Evolutionary conservation across 176 grass and related monocot species (phyloP), one percentile per base, ranked within the genome.

Genomic region (Avena insularis): DNA sequence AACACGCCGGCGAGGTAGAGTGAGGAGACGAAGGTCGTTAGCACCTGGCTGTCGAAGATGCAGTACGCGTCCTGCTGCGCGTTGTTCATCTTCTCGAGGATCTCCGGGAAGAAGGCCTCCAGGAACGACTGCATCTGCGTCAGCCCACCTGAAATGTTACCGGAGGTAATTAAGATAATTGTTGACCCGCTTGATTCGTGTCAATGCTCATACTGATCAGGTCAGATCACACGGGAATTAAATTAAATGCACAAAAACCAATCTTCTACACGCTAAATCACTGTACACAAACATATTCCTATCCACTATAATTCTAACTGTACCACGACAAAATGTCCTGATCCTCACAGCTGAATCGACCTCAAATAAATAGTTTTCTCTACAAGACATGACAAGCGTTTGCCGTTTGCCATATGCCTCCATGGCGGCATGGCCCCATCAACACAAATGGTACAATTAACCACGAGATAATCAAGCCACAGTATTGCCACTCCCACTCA

Each of bases 21-120:
- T 1, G 96, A 98, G 2, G 96, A 98, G 4, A 92, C 94, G 78
- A 98, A 98, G 16, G 91, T 89, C 5, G 93, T 98, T 2, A 98
- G 88, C 10, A 89, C 21, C 51, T 92, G 91, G 79, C 90, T 93
- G 79, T 98, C 79, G 73, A 91, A 98, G 79, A 91, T 82, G 88
- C 96, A 98, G 84, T 92, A 98, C 55, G 79, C 90, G 68, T 95
- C 87, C 76, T 88, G 90, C 81, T 89, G 10, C n/a, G 84, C 62
- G 27, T 35, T 83, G 17, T 80, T 76, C 90, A 95, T 95, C 86
- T 88, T 95, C 85, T 88, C 68, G 14, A 89, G 2, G 13, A 98
- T 89, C 3, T 89, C 56, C 0, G 96, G 96, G 73, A 95, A 98
- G 91, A 98, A 98, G 11, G 78, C 58, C 81, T 92, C 12, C 0